Conservation (phyloP, 2,329 filamentous ascomycete species). For the Aspergillus glaucus region DNA sequence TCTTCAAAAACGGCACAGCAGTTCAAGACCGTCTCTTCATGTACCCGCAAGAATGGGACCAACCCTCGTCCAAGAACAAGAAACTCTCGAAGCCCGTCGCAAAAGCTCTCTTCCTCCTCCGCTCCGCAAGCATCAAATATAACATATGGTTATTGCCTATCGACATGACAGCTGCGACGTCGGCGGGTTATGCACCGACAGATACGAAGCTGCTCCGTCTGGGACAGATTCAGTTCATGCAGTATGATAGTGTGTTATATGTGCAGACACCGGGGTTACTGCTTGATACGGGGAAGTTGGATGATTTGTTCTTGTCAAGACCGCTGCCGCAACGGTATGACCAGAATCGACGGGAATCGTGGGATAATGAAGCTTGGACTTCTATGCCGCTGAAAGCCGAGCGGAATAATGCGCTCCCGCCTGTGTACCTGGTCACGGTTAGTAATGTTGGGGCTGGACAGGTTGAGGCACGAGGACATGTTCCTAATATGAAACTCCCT, state of each 20-base stretch:
- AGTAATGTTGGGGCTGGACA: slow-evolving; percentile 28
- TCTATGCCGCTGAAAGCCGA: slow-evolving; percentile 30
- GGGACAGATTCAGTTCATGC: slow-evolving; percentile 34
- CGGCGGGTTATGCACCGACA: slow-evolving; percentile 26
- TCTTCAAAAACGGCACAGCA: slow-evolving; percentile 28
- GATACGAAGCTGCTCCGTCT: slow-evolving; percentile 33
- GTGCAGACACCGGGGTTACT: slow-evolving; percentile 37
- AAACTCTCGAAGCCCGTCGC: slow-evolving; percentile 21
- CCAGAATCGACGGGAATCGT: slow-evolving; percentile 28
- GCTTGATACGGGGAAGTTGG: slow-evolving; percentile 32
- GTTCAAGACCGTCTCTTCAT: slow-evolving; percentile 40
- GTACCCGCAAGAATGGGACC: slow-evolving; percentile 42
- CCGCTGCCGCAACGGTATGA: slow-evolving; percentile 29
- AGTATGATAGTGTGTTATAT: slow-evolving; percentile 40
- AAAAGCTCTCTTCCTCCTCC: slow-evolving; percentile 32
- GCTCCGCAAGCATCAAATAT: slow-evolving; percentile 33
- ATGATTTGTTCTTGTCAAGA: slow-evolving; percentile 31
- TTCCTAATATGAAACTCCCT: slow-evolving; percentile 27
- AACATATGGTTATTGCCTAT: slow-evolving; percentile 37
- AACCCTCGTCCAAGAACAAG: slow-evolving; percentile 13
- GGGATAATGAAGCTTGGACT: slow-evolving; percentile 33
- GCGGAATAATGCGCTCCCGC: slow-evolving; percentile 24
- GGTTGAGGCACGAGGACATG: slow-evolving; percentile 33
- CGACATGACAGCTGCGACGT: slow-evolving; percentile 30
- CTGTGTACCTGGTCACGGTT: slow-evolving; percentile 33